phyloP scores from a whole-genome alignment of 257 asterid genomes.

The Parsonsia alboflavescens region DNA sequence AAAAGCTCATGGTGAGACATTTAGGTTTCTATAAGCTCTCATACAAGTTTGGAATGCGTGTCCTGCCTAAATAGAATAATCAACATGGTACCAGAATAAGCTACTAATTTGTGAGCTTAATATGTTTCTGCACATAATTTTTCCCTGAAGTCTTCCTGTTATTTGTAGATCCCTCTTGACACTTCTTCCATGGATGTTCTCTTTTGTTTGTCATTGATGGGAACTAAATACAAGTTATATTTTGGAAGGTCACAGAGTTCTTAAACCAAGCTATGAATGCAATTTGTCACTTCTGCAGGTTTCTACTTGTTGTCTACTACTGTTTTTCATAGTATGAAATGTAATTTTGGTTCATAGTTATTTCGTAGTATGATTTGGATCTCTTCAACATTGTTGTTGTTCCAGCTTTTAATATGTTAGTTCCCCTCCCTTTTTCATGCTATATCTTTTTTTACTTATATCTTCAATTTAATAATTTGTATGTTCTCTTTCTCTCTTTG shows the following conservation, averaged over 20 bases:
- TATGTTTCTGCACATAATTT: background rate
- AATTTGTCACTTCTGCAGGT: conserved; percentile 10
- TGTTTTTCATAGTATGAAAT: too few relatives aligned
- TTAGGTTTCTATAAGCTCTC: too few relatives aligned
- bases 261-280: conserved; percentile 51
- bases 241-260: conserved; percentile 75
- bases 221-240: conserved; percentile 77
- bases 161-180: conserved; percentile 71
- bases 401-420: conserved; percentile 93
- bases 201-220: conserved; percentile 95
- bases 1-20: too few relatives aligned
- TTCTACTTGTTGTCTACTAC: background rate
- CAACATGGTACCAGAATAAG: background rate
- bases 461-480: background rate
- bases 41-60: background rate
- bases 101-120: background rate
- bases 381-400: conserved; percentile 93
- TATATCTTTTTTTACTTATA: conserved; percentile 14
- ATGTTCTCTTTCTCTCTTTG: conserved; percentile 5
- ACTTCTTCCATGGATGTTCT: conserved; percentile 77
- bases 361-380: conserved; percentile 95
- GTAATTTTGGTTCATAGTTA: too few relatives aligned
- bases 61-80: background rate
- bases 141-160: conserved; percentile 11
- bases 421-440: conserved; percentile 17